Evolutionary conservation across 2,329 filamentous ascomycete species (phyloP).

Genomic region (Paracamarosporium sp.): DNA sequence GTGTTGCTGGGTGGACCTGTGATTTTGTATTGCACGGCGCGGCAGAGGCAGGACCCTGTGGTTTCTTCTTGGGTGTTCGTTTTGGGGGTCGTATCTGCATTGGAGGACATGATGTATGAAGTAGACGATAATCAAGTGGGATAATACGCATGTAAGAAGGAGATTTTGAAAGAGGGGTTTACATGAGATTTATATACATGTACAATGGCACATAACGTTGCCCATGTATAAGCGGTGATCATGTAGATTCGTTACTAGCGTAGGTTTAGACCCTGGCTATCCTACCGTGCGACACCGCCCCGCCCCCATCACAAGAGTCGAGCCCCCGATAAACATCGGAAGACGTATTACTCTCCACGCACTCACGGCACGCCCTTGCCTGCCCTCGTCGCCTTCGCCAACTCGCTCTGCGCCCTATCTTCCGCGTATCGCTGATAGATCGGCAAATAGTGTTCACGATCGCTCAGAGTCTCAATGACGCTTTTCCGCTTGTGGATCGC

Average conservation of each 20-base stretch:
- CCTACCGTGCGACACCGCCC: no score
- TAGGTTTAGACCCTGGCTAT: not conserved
- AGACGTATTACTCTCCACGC: no score
- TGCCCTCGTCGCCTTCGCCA: slow-evolving; percentile 59
- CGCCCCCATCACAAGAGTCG: no score
- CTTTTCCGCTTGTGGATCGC: slow-evolving; percentile 67
- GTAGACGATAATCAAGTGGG: not conserved
- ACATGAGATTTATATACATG: not conserved
- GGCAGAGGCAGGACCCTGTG: slow-evolving; percentile 4
- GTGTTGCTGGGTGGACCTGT: not conserved
- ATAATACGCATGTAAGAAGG: not conserved
- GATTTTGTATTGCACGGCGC: not conserved
- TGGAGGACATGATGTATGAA: not conserved
- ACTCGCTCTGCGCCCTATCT: slow-evolving; percentile 54
- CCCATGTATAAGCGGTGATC: not conserved
- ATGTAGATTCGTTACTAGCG: not conserved
- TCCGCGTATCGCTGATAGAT: slow-evolving; percentile 66
- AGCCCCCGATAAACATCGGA: not conserved
- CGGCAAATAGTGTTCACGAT: slow-evolving; percentile 69
- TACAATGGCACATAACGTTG: not conserved
- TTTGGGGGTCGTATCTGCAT: not conserved
- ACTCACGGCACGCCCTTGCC: slow-evolving; percentile 67
- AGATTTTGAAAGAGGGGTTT: no score
- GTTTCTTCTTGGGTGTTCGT: not conserved
- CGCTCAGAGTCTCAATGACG: slow-evolving; percentile 72